Conservation (phyloP, 495 filamentous ascomycete genomes). For the Chaetomium cochliodes region DNA sequence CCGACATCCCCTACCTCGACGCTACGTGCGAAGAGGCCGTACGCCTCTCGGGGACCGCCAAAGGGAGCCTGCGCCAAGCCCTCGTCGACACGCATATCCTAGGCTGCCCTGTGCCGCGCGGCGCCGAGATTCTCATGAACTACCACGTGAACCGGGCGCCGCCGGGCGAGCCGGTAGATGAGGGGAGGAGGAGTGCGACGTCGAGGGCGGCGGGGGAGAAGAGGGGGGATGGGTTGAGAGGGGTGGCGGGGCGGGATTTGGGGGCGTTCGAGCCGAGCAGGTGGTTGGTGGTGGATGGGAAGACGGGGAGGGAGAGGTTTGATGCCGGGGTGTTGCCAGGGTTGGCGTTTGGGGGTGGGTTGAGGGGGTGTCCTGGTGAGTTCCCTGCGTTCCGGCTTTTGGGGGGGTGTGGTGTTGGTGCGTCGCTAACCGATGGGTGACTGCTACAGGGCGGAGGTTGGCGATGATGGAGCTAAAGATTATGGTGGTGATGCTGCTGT, state of each 20-base stretch:
- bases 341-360: conserved; percentile 31
- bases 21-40: conserved; percentile 38
- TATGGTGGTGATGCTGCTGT: conserved; percentile 27
- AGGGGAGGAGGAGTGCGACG: conserved; percentile 29
- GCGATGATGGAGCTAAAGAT: conserved; percentile 35
- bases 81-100: conserved; percentile 37
- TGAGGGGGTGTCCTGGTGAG: conserved; percentile 31
- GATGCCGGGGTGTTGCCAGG: conserved; percentile 28
- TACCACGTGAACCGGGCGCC: conserved; percentile 23
- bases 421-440: neutral
- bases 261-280: conserved; percentile 33
- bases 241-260: conserved; percentile 28
- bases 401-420: neutral
- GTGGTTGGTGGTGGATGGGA: conserved; percentile 34
- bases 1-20: conserved; percentile 43
- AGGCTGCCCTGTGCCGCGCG: conserved; percentile 39
- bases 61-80: conserved; percentile 30
- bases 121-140: conserved; percentile 33
- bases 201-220: conserved; percentile 25
- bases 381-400: conserved; percentile 4
- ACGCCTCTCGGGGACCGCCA: conserved; percentile 30
- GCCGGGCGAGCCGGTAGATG: conserved; percentile 25
- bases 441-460: conserved; percentile 24
- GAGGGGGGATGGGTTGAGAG: conserved; percentile 21
- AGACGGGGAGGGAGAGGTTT: conserved; percentile 30